Evolutionary conservation across 352 stramenopile species (phyloP).

Genomic region (Pythium coloratum): DNA sequence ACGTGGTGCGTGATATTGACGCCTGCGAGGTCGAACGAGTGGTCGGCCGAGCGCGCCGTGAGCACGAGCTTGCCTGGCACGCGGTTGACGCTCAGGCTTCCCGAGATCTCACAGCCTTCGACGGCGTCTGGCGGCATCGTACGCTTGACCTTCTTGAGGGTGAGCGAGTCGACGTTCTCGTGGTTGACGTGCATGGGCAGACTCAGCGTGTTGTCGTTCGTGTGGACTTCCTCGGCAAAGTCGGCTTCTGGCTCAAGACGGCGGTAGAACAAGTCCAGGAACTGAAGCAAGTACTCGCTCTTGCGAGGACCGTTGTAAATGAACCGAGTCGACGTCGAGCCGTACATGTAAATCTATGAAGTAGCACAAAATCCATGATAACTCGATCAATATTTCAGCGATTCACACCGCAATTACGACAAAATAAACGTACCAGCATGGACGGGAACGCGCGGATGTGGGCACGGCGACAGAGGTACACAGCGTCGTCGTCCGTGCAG

Average conservation of each 20-base stretch:
- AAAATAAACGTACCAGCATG: conserved; percentile 48
- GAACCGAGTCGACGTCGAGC: conserved; percentile 69
- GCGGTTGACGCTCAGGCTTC: conserved; percentile 76
- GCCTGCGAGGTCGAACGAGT: conserved; percentile 61
- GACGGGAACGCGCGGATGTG: conserved; percentile 81
- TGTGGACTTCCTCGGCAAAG: conserved; percentile 78
- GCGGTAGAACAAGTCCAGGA: conserved; percentile 83
- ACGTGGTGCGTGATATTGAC: conserved; percentile 72
- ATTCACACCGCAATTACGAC: not conserved
- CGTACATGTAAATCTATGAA: conserved; percentile 81
- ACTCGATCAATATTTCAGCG: not conserved
- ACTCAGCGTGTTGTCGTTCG: conserved; percentile 44
- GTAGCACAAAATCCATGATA: not conserved
- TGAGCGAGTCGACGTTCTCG: conserved; percentile 50
- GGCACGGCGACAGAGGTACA: conserved; percentile 64
- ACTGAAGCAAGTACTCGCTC: conserved; percentile 71
- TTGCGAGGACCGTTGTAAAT: conserved; percentile 84
- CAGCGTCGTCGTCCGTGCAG: conserved; percentile 65
- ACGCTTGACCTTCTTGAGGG: conserved; percentile 50
- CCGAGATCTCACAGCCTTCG: conserved; percentile 79
- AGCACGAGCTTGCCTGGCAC: conserved; percentile 73
- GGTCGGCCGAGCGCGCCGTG: conserved; percentile 61
- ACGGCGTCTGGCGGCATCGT: conserved; percentile 34
- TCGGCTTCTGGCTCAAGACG: conserved; percentile 76
- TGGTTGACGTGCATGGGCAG: conserved; percentile 60